Evolutionary conservation across 2,329 filamentous ascomycete genomes (phyloP), one percentile per base, ranked within the genome.

Genomic region (Aspergillus niger): DNA sequence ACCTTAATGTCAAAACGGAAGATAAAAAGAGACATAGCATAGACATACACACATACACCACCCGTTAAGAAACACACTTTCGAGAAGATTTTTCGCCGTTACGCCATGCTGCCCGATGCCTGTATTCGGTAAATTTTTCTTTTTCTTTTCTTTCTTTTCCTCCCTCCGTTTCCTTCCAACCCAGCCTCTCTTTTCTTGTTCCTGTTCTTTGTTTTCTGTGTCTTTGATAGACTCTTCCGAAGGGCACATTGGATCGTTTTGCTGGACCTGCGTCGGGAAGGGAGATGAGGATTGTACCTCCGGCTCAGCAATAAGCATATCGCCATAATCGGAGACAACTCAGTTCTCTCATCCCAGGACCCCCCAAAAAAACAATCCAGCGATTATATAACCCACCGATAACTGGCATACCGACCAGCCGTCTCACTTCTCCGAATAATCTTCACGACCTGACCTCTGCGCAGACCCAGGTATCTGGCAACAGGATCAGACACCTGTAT

Each of bases 401-500:
- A 99, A 85, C 92, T 97, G 52, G 95, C 95, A 79, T 99, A 99
- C 56, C 95, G 85, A 63, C 95, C 95, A 13, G 95, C 95, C 58
- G 95, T 99, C 83, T 98, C 95, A 73, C 89, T 93, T 77, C 90
- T 93, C 67, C 95, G 85, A 71, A 99, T 97, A 71, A 99, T 99
- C 86, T 99, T 99, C 72, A 99, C 95, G 3, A 99, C 93, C 79
- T 97, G 91, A 3, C 93, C 92, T 74, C 93, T 86, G 81, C 91
- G 90, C 74, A 99, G 81, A 11, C 95, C 95, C 58, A 97, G 81
- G 77, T 98, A 99, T 70, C 90, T 89, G 26, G 95, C 91, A 55
- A 99, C 92, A 3, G 95, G 95, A 76, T 99, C 95, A 68, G 91
- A 91, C 67, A 91, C 86, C 77, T 97, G 86, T 70, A 99, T 97